Conservation (phyloP, 2,329 filamentous ascomycete genomes). For the Elsinoe ampelina region DNA sequence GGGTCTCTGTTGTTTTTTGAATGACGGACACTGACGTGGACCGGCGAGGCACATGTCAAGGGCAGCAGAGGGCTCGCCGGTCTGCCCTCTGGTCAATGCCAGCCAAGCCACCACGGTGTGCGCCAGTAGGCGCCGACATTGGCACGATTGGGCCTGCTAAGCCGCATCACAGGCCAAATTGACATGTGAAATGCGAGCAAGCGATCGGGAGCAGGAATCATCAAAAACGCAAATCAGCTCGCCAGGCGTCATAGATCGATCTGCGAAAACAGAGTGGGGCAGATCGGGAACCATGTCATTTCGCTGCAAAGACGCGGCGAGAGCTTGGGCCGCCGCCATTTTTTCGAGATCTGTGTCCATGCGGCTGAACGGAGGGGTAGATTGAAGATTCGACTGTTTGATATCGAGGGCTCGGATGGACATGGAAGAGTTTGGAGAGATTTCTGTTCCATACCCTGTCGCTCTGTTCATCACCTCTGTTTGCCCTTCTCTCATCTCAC, state of each 20-base stretch:
- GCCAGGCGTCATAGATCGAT: conserved; percentile 13
- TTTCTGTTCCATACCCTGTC: not conserved
- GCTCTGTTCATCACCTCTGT: not conserved
- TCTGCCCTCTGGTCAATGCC: not conserved
- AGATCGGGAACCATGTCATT: conserved; percentile 7
- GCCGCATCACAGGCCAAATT: not conserved
- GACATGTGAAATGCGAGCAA: conserved; percentile 2
- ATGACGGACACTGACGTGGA: conserved; percentile 7
- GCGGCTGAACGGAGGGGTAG: conserved; percentile 6
- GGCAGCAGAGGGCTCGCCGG: not conserved
- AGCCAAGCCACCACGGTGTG: conserved; percentile 1
- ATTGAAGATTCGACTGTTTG: not conserved
- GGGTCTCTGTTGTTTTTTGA: conserved; percentile 7
- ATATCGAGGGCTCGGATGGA: not conserved
- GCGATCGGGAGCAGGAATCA: conserved; percentile 5
- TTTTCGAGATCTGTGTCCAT: not conserved
- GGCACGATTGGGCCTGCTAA: conserved; percentile 4
- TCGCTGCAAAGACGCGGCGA: not conserved
- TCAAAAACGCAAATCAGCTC: conserved; percentile 4
- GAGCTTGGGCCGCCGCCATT: not conserved
- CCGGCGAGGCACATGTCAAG: conserved; percentile 1
- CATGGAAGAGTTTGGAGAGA: not conserved
- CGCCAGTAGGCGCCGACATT: not conserved
- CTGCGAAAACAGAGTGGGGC: not conserved
- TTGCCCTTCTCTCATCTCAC: too few relatives aligned